A percentile compares a stretch with the other conserved stretches of the same genome.
Conservation (phyloP, 2,329 filamentous ascomycete species). For the Colletotrichum siamense region DNA sequence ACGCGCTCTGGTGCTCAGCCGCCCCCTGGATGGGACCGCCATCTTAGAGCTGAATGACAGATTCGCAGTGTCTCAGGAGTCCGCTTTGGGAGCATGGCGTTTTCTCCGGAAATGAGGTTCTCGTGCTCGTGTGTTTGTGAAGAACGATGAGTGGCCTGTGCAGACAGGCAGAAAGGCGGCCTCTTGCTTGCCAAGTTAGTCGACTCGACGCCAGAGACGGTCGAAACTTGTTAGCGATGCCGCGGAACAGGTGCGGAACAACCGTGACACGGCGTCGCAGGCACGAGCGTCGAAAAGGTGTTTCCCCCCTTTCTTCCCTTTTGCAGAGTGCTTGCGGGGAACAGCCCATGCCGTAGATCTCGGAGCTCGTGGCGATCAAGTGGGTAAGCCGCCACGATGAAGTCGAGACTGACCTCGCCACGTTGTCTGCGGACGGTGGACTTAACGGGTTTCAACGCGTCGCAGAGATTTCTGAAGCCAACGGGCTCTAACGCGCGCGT, state of each 20-base stretch:
- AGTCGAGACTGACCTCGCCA: conserved; percentile 8
- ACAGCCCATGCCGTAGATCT: conserved; percentile 16
- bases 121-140: neutral
- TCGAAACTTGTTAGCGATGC: neutral
- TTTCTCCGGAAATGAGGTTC: conserved; percentile 8
- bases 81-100: conserved; percentile 7
- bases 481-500: neutral
- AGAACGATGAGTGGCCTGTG: neutral
- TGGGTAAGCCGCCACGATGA: neutral
- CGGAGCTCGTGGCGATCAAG: conserved; percentile 16
- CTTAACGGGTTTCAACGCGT: neutral
- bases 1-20: neutral
- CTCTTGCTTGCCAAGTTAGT: neutral
- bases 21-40: neutral
- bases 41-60: conserved; percentile 1
- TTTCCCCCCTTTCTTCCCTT: neutral
- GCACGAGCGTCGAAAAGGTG: neutral
- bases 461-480: neutral
- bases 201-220: neutral
- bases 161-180: neutral
- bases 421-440: neutral
- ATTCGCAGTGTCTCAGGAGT: neutral
- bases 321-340: neutral
- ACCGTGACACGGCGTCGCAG: neutral
- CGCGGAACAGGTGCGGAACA: neutral